phyloP scores from a whole-genome alignment of 768 basidiomycete genomes.

The Pleurotus tuoliensis region DNA sequence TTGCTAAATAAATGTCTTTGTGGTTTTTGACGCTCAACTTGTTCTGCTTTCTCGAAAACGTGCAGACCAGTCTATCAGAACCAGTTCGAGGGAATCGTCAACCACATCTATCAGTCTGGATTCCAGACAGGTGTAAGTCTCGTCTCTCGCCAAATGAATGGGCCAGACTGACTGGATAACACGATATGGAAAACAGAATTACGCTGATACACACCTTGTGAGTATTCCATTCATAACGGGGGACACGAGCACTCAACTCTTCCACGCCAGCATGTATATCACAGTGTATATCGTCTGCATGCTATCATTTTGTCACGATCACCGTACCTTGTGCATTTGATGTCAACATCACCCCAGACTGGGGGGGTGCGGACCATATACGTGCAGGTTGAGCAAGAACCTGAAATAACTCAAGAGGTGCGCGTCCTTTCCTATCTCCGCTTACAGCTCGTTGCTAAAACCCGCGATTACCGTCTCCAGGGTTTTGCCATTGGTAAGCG shows the following conservation, averaged over 20 bases:
- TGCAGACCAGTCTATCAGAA: slow-evolving; percentile 48
- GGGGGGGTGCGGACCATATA: slow-evolving; percentile 67
- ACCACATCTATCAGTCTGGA: slow-evolving; percentile 74
- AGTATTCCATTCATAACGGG: slow-evolving; percentile 22
- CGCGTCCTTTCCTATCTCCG: slow-evolving; percentile 20
- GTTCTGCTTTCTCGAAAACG: slow-evolving; percentile 11
- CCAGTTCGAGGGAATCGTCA: slow-evolving; percentile 76
- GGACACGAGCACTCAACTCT: slow-evolving; percentile 4
- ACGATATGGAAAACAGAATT: slow-evolving; percentile 49
- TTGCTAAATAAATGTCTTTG: slow-evolving; percentile 2
- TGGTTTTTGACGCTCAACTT: slow-evolving; percentile 3
- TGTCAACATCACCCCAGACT: slow-evolving; percentile 74
- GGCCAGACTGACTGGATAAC: slow-evolving; percentile 6
- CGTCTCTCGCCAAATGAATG: slow-evolving; percentile 5
- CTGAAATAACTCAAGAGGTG: slow-evolving; percentile 83
- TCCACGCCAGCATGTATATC: slow-evolving; percentile 59
- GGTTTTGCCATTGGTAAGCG: slow-evolving; percentile 70
- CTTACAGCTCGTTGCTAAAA: slow-evolving; percentile 2
- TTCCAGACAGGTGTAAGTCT: slow-evolving; percentile 77
- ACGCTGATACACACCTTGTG: slow-evolving; percentile 78
- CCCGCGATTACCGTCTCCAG: slow-evolving; percentile 28
- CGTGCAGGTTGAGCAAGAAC: slow-evolving; percentile 72
- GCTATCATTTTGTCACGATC: slow-evolving; percentile 85
- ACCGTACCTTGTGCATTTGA: slow-evolving; percentile 82
- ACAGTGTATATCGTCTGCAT: slow-evolving; percentile 74